Evolutionary conservation across 2,329 filamentous ascomycete species (phyloP).

Genomic region (Aspergillus intermedius): DNA sequence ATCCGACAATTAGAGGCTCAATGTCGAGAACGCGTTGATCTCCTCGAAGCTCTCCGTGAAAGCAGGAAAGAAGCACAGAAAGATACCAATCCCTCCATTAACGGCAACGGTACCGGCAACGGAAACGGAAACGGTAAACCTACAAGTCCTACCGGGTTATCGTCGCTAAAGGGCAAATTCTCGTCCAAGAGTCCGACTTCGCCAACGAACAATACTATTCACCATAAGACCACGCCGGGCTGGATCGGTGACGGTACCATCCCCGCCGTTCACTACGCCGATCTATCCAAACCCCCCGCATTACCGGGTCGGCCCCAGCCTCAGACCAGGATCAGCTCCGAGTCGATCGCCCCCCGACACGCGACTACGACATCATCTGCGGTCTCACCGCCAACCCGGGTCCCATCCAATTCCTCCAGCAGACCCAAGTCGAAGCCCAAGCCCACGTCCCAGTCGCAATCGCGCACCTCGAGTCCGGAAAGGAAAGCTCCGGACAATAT

Average conservation of each 20-base stretch:
- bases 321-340: conserved; percentile 15
- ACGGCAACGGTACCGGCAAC: conserved; percentile 15
- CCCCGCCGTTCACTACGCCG: conserved; percentile 69
- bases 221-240: conserved; percentile 31
- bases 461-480: conserved; percentile 55
- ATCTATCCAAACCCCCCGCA: conserved; percentile 66
- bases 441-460: too few relatives aligned
- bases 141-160: neutral
- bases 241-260: conserved; percentile 79
- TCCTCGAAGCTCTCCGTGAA: conserved; percentile 72
- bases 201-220: conserved; percentile 6
- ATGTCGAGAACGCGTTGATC: conserved; percentile 86
- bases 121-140: neutral
- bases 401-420: conserved; percentile 23
- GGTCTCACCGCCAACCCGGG: conserved; percentile 15
- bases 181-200: conserved; percentile 12
- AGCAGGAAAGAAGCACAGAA: conserved; percentile 51
- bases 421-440: conserved; percentile 42
- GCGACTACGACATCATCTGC: conserved; percentile 11
- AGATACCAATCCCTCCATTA: conserved; percentile 11
- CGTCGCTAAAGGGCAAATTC: conserved; percentile 22
- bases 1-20: conserved; percentile 77
- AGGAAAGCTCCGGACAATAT: conserved; percentile 43
- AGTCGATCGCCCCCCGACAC: conserved; percentile 9
- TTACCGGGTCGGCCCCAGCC: conserved; percentile 44